phyloP scores from a whole-genome alignment of 768 basidiomycete species.

The Termitomyces sp. region DNA sequence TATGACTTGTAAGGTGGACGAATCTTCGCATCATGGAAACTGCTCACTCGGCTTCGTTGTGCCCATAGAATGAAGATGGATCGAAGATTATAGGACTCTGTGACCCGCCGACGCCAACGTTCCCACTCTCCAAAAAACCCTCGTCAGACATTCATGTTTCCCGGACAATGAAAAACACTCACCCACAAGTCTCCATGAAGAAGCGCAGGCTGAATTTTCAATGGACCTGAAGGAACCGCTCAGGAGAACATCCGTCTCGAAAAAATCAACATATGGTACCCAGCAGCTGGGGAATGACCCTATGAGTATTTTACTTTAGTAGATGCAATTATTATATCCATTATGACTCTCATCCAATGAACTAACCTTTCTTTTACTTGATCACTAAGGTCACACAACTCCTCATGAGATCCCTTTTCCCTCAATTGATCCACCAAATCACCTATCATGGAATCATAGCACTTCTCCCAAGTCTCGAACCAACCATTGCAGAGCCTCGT shows the following conservation, averaged over 20 bases:
- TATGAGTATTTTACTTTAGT: conserved; percentile 19
- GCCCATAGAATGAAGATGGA: conserved; percentile 74
- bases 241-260: neutral
- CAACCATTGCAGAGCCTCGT: conserved; percentile 70
- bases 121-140: conserved; percentile 50
- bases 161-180: conserved; percentile 13
- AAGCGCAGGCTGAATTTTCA: conserved; percentile 60
- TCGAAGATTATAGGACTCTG: conserved; percentile 70
- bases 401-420: conserved; percentile 32
- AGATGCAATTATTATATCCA: neutral
- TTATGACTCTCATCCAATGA: neutral
- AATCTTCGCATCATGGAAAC: too few relatives aligned
- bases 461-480: conserved; percentile 66
- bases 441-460: conserved; percentile 56
- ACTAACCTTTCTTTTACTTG: conserved; percentile 42
- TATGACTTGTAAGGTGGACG: conserved; percentile 17
- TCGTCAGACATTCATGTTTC: neutral
- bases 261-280: conserved; percentile 19
- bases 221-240: conserved; percentile 24
- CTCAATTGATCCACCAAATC: conserved; percentile 46
- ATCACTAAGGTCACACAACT: conserved; percentile 47
- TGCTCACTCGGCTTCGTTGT: conserved; percentile 76
- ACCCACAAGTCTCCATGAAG: conserved; percentile 84
- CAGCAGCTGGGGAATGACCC: conserved; percentile 71
- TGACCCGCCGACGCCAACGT: conserved; percentile 51